Percentiles rank a stretch among this genome's conserved stretches.
These are phyloP conservation scores for Citrus sp. DNA, from an alignment of 345 rosid genomes.

Conservation along the genomic window DNA sequence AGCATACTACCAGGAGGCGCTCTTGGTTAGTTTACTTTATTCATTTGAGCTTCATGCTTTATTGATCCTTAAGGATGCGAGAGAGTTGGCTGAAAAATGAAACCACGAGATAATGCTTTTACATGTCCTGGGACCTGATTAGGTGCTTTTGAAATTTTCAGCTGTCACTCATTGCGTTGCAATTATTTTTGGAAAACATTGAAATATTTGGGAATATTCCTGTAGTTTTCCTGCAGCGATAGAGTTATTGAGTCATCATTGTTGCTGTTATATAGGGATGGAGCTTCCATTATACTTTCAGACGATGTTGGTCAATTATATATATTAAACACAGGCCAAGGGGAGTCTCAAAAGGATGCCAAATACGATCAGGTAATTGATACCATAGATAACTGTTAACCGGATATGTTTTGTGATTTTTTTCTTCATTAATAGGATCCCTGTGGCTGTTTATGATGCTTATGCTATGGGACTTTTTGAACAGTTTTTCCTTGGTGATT, in stretches of 20 bases:
- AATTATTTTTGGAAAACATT: neutral
- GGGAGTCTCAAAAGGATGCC: constrained; percentile 91
- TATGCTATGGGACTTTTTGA: constrained; percentile 14
- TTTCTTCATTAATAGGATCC: constrained; percentile 1
- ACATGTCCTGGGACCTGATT: neutral
- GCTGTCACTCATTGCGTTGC: neutral
- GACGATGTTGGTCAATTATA: constrained; percentile 99
- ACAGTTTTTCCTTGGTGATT: constrained; percentile 98
- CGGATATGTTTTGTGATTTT: constrained; percentile 11
- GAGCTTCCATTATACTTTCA: constrained; percentile 93
- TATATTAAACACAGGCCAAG: constrained; percentile 91
- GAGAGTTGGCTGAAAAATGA: neutral
- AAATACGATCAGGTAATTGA: constrained; percentile 88
- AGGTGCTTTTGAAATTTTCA: neutral
- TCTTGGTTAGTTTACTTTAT: neutral
- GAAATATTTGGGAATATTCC: neutral
- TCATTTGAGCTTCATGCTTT: neutral
- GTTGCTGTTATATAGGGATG: constrained; percentile 61
- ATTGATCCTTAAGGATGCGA: neutral
- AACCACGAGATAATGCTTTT: neutral
- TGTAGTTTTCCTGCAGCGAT: neutral
- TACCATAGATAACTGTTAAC: constrained; percentile 8
- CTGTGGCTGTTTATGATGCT: constrained; percentile 4
- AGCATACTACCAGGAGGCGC: neutral
- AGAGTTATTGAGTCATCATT: constrained; percentile 4